A percentile compares a stretch with the other conserved stretches of the same genome.
Conservation (phyloP, 306 rosid genomes). For the Mimosa pudica region DNA sequence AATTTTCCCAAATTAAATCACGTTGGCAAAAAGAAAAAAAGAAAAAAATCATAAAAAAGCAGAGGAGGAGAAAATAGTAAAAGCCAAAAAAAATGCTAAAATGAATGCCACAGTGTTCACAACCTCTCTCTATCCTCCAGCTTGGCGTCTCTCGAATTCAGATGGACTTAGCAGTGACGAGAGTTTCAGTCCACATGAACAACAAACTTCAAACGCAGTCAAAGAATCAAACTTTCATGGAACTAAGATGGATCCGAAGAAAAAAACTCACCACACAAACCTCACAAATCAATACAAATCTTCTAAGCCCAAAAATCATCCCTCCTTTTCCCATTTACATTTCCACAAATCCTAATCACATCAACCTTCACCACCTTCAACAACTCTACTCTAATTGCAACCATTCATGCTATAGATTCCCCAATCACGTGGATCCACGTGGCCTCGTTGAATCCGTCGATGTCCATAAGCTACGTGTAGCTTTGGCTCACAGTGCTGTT, state of each 20-base stretch:
- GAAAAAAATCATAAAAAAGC: no score
- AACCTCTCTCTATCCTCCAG: neutral
- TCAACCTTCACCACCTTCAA: conserved; percentile 51
- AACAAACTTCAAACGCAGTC: conserved; percentile 13
- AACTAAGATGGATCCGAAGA: conserved; percentile 49
- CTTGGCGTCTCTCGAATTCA: neutral
- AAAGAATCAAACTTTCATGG: conserved; percentile 42
- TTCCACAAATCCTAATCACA: conserved; percentile 59
- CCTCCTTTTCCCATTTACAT: conserved; percentile 55
- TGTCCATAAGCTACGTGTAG: conserved; percentile 59
- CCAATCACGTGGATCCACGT: conserved; percentile 27
- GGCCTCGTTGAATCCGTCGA: conserved; percentile 48
- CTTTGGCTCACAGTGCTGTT: conserved; percentile 70
- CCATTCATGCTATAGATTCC: conserved; percentile 54
- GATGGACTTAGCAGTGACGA: conserved; percentile 37
- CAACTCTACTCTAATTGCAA: conserved; percentile 60
- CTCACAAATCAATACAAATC: conserved; percentile 9
- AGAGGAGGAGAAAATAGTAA: no score
- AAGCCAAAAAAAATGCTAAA: no score
- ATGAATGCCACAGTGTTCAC: no score
- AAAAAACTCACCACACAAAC: conserved; percentile 29
- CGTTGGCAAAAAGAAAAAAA: no score
- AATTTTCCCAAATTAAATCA: no score
- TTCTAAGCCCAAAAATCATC: conserved; percentile 7
- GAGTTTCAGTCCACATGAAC: conserved; percentile 3